Evolutionary conservation across 2,329 filamentous ascomycete species (phyloP), one percentile per base, ranked within the genome.

Genomic region (Cladophialophora yegresii): DNA sequence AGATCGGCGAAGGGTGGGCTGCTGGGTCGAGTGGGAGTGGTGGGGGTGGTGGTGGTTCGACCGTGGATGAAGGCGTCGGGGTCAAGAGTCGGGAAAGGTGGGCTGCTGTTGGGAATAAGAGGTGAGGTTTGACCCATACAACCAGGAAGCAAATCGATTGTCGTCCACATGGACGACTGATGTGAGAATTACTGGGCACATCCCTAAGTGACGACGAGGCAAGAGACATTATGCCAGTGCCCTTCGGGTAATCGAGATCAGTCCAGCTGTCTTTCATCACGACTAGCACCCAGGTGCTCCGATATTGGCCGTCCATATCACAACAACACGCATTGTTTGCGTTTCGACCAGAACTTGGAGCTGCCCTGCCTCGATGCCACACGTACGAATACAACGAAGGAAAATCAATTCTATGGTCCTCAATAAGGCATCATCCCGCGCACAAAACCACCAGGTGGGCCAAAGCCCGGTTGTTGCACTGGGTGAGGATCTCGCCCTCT

Each of bases 1-100:
- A 96, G 78, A 84, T 96, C 1, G 69, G 80, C 64, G 78, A 80
- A 68, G 76, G 82, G 67, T 78, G 82, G 77, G 79, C 78, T n/a
- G 63, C 65, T 28, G 62, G 63, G 26, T 57, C 40, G 22, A 63
- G 60, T 9, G 63, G 36, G 13, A 43, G 36, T 43, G 36, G 36
- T 16, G 36, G 36, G 3, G 36, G 36, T 6, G 36, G 16, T 4
- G 36, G 56, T 47, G 67, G 67, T n/a, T 68, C 66, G 23, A 56
- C 63, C 16, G 65, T 69, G 16, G 69, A 71, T 36, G 69, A 71
- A 47, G 65, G 66, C 8, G 61, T 71, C 8, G 69, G 69, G 12
- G 64, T 71, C 50, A 70, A 65, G 60, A 66, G 62, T 32, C 54
- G 70, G 62, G 70, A 71, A 51, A 58, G 70, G 54, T 71, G 70